phyloP scores from a whole-genome alignment of 257 asterid genomes.

The Ehretia macrophylla region DNA sequence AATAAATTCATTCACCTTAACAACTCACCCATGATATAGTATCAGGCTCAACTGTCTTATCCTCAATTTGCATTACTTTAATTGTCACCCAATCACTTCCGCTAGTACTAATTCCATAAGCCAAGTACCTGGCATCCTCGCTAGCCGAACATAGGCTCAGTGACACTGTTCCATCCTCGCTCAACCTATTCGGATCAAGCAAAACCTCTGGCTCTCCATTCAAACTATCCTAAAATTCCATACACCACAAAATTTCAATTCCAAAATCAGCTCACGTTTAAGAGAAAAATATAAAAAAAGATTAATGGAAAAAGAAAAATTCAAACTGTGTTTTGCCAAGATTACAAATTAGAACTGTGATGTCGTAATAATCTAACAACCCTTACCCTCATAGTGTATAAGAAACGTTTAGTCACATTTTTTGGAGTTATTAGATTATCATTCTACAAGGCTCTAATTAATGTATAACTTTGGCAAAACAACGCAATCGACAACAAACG shows the following conservation, averaged over 20 bases:
- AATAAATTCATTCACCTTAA: not conserved
- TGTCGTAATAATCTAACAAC: no score
- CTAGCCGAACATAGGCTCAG: constrained; percentile 52
- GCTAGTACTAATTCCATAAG: constrained; percentile 80
- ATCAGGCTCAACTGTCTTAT: constrained; percentile 58
- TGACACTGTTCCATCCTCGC: constrained; percentile 88
- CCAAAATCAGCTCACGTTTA: not conserved
- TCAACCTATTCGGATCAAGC: constrained; percentile 84
- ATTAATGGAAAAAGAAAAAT: no score
- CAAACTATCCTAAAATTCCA: constrained; percentile 59
- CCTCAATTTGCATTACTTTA: constrained; percentile 65
- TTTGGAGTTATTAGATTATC: no score
- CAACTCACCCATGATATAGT: constrained; percentile 67
- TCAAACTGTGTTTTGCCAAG: no score
- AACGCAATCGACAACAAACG: not conserved
- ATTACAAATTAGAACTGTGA: no score
- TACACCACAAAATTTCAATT: constrained; percentile 7
- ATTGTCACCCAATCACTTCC: constrained; percentile 98
- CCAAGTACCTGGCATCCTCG: constrained; percentile 78
- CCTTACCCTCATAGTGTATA: no score
- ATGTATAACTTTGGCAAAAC: no score
- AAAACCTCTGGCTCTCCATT: constrained; percentile 69
- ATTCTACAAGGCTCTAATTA: no score
- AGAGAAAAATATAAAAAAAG: no score
- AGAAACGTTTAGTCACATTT: no score